phyloP scores from a whole-genome alignment of 192 early-diverging fungal species.

The Coemansia sp. region DNA sequence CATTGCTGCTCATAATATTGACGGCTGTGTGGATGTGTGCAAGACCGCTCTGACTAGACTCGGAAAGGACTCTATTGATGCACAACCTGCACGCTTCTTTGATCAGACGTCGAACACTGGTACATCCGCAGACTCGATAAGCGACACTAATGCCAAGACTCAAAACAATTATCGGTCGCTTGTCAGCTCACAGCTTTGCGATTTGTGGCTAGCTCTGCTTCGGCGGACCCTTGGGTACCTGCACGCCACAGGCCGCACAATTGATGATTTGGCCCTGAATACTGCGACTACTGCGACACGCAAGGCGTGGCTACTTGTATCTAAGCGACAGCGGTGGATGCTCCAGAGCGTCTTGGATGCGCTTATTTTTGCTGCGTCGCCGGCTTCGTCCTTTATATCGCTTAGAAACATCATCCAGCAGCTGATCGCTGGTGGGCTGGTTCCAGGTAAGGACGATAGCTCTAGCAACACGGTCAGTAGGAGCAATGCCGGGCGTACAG shows the following conservation, averaged over 20 bases:
- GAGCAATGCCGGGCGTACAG: not conserved
- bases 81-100: slow-evolving; percentile 15
- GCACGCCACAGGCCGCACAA: slow-evolving; percentile 34
- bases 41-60: slow-evolving; percentile 31
- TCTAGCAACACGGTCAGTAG: not conserved
- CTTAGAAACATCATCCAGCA: slow-evolving; percentile 48
- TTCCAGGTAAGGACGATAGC: not conserved
- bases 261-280: slow-evolving; percentile 16
- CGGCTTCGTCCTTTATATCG: slow-evolving; percentile 47
- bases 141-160: not conserved
- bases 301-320: slow-evolving; percentile 41
- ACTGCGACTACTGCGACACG: slow-evolving; percentile 9
- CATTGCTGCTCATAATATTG: slow-evolving; percentile 21
- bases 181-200: slow-evolving; percentile 47
- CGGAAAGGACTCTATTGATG: slow-evolving; percentile 25
- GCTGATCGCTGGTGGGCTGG: slow-evolving; percentile 26
- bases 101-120: not conserved
- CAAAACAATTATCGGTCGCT: slow-evolving; percentile 29
- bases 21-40: slow-evolving; percentile 40
- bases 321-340: slow-evolving; percentile 53
- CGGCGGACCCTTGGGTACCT: slow-evolving; percentile 35
- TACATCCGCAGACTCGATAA: not conserved
- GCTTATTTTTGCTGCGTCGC: slow-evolving; percentile 48
- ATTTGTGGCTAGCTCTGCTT: slow-evolving; percentile 46
- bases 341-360: slow-evolving; percentile 49